Base-by-base conservation (phyloP, 495 filamentous ascomycete genomes). In the Aspergillus sparsus region DNA sequence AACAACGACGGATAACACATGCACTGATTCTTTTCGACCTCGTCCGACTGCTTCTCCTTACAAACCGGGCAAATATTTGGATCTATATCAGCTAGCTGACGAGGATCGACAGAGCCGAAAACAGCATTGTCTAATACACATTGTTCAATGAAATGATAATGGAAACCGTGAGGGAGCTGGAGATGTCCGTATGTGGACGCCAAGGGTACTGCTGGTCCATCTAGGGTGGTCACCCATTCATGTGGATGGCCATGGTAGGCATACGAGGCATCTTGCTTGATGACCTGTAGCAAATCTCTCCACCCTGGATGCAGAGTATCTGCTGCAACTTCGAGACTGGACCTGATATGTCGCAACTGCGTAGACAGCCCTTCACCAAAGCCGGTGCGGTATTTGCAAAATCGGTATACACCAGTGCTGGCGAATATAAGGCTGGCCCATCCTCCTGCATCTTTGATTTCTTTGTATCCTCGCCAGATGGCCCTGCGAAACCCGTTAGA, bases 391-490 rank as follows among this genome's bases (percentile, higher is more conserved):
- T 68, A 68, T 60, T 65, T 68, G 49, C 66, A 68, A 47, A 68
- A 68, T 10, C 66, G 46, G 54, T 68, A 68, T 6, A 68, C 59
- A 0, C 62, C 66, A 0, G 60, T 32, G 16, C 66, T 62, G 34
- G 66, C 62, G 36, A 68, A 68, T 5, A 65, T 62, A 13, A 68
- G 57, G 34, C 59, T 57, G 16, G 66, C 58, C 65, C 65, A 67
- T 12, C 65, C 65, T 11, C 65, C 65, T 11, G 56, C 52, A 44
- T 67, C 65, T 54, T 67, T 67, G 35, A 68, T 64, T 49, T 68
- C 62, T 37, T 65, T 68, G 56, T 68, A 68, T 2, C 65, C 65
- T 37, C 65, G 65, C 65, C 65, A 68, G 32, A 68, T 64, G 1
- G 62, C 65, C 27, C 62, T 68, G 13, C n/a, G 3, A 41, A n/a